phyloP scores from a whole-genome alignment of 139 green algal species.

The Ettlia oleoabundans region DNA sequence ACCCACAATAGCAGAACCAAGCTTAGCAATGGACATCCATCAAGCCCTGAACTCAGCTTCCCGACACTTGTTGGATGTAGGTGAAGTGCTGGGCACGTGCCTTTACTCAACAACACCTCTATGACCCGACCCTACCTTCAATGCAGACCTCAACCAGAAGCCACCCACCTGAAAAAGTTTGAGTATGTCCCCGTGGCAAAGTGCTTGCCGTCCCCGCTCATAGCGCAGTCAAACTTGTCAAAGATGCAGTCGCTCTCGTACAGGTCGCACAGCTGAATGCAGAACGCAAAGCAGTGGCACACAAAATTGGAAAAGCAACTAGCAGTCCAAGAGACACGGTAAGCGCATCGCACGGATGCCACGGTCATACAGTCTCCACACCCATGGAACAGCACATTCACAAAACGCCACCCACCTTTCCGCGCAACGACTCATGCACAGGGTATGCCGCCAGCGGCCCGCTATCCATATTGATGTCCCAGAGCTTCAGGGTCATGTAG shows the following conservation, averaged over 20 bases:
- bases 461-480: slow-evolving; percentile 94
- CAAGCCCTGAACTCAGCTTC: too few relatives aligned
- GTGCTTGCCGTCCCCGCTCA: slow-evolving; percentile 77
- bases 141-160: not conserved
- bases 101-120: not conserved
- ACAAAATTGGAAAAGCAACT: not conserved
- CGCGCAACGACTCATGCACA: slow-evolving; percentile 93
- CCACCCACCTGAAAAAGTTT: slow-evolving; percentile 85
- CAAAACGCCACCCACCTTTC: too few relatives aligned
- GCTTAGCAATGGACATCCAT: too few relatives aligned
- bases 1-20: too few relatives aligned
- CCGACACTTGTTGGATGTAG: too few relatives aligned
- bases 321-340: not conserved
- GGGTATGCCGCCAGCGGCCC: slow-evolving; percentile 85
- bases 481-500: slow-evolving; percentile 99
- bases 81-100: too few relatives aligned
- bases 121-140: not conserved
- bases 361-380: not conserved
- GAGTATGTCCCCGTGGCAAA: slow-evolving; percentile 96
- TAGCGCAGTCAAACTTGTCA: slow-evolving; percentile 98
- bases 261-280: slow-evolving; percentile 90
- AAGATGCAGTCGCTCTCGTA: slow-evolving; percentile 99
- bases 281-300: too few relatives aligned
- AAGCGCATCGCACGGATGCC: too few relatives aligned
- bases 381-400: too few relatives aligned